Evolutionary conservation across 345 rosid genomes (phyloP).

Genomic region (Bruguiera gymnorhiza): DNA sequence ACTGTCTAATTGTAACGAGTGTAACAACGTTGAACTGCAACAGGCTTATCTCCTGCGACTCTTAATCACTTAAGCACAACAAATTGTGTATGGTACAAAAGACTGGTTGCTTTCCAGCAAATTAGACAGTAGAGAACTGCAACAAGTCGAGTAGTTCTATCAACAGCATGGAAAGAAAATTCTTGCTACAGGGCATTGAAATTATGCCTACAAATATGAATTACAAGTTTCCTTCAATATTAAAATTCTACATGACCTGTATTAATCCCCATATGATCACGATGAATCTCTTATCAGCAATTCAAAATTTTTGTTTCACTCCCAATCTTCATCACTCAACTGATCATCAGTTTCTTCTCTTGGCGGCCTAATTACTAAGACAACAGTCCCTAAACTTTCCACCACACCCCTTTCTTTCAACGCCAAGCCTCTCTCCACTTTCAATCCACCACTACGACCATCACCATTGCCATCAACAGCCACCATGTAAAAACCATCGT

Average conservation of each 20-base stretch:
- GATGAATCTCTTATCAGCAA: neutral
- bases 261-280: slow-evolving; percentile 17
- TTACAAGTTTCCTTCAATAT: slow-evolving; percentile 22
- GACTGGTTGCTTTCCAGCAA: neutral
- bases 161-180: neutral
- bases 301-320: slow-evolving; percentile 32
- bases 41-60: neutral
- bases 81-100: neutral
- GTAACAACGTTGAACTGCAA: no score
- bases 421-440: slow-evolving; percentile 65
- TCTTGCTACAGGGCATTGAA: neutral
- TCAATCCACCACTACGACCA: slow-evolving; percentile 33
- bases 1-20: no score
- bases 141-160: neutral
- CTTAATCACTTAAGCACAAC: neutral
- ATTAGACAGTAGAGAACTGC: neutral
- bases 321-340: slow-evolving; percentile 68
- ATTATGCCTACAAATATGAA: neutral
- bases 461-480: slow-evolving; percentile 28
- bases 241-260: slow-evolving; percentile 19
- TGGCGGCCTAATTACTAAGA: slow-evolving; percentile 76
- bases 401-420: slow-evolving; percentile 55
- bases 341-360: slow-evolving; percentile 63
- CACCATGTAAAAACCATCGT: slow-evolving; percentile 72
- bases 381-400: slow-evolving; percentile 60